A percentile compares a stretch with the other conserved stretches of the same genome.
These are phyloP conservation scores for Picochlorum sp. DNA, from an alignment of 139 green algal genomes.

Conservation along the genomic window DNA sequence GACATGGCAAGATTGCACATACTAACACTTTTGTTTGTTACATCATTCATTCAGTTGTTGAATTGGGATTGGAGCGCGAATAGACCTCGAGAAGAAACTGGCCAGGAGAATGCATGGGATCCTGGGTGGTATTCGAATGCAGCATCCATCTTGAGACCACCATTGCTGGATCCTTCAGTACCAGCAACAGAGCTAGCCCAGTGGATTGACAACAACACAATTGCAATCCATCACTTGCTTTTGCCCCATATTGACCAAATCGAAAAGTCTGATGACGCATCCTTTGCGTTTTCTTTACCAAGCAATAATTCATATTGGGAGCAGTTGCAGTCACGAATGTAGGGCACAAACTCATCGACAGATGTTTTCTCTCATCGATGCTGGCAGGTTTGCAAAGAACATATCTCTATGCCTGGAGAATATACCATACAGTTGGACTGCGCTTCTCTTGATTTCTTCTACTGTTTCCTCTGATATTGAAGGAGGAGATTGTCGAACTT, in stretches of 20 bases:
- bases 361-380: constrained; percentile 21
- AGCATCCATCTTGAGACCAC: constrained; percentile 6
- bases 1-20: too few relatives aligned
- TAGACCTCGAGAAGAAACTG: neutral
- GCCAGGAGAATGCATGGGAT: neutral
- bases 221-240: constrained; percentile 16
- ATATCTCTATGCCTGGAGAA: constrained; percentile 40
- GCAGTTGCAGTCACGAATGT: constrained; percentile 4
- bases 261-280: neutral
- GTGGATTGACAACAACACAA: constrained; percentile 27
- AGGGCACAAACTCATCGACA: neutral
- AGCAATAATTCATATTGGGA: constrained; percentile 18
- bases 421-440: constrained; percentile 35
- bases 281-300: constrained; percentile 5
- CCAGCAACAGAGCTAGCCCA: constrained; percentile 2
- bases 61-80: constrained; percentile 34
- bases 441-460: constrained; percentile 21
- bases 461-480: constrained; percentile 19
- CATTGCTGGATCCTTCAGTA: constrained; percentile 18
- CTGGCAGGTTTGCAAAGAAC: constrained; percentile 53
- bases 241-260: constrained; percentile 22
- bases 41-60: constrained; percentile 13
- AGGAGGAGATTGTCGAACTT: constrained; percentile 12
- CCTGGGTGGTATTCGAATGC: constrained; percentile 24
- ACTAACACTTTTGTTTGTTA: neutral